phyloP scores from a whole-genome alignment of 257 asterid genomes.

The Cordia subcordata region DNA sequence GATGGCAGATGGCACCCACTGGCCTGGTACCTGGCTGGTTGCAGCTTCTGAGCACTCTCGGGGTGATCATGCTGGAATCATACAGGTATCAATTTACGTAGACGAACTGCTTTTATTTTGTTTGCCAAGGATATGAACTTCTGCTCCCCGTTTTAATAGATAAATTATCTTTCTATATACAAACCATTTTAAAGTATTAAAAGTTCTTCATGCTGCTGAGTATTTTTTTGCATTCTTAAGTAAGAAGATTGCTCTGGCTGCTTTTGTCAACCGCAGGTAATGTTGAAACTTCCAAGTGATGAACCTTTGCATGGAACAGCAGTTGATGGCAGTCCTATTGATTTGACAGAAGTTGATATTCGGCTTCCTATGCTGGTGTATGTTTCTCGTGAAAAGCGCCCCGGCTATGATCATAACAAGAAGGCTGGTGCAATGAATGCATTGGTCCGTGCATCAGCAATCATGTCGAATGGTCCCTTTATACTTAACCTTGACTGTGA shows the following conservation, averaged over 20 bases:
- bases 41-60: constrained; percentile 65
- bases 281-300: constrained; percentile 91
- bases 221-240: not conserved
- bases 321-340: constrained; percentile 44
- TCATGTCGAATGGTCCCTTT: constrained; percentile 93
- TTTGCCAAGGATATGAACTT: not conserved
- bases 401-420: constrained; percentile 88
- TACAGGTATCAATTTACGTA: constrained; percentile 47
- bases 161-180: not conserved
- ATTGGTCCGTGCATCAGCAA: constrained; percentile 80
- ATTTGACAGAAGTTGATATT: constrained; percentile 66
- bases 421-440: constrained; percentile 98
- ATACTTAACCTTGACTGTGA: constrained; percentile 87
- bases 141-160: not conserved
- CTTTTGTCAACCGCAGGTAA: constrained; percentile 49
- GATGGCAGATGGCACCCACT: constrained; percentile 95
- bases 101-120: not conserved
- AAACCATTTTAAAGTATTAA: not conserved
- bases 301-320: constrained; percentile 53
- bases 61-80: constrained; percentile 90
- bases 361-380: constrained; percentile 86
- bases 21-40: constrained; percentile 84
- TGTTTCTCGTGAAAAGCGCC: constrained; percentile 84
- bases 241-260: constrained; percentile 2
- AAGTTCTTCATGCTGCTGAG: not conserved